Percentiles rank a stretch among this genome's conserved stretches.
These are phyloP conservation scores for Piloderma croceum DNA, from an alignment of 768 basidiomycete genomes.

Conservation along the genomic window DNA sequence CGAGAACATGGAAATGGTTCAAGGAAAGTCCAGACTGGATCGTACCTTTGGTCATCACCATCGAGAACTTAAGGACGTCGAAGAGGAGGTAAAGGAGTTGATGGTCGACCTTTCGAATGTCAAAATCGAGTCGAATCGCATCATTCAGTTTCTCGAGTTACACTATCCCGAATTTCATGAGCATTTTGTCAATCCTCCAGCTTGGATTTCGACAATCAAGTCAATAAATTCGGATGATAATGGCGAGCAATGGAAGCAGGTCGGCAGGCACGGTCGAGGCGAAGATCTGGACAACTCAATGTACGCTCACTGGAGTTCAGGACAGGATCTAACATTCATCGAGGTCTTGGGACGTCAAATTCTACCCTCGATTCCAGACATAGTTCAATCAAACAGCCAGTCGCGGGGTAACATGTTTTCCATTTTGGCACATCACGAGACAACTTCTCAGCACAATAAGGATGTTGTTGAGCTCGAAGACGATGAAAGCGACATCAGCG, in stretches of 20 bases:
- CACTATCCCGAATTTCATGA: slow-evolving; percentile 46
- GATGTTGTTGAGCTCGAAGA: slow-evolving; percentile 12
- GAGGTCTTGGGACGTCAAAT: no score
- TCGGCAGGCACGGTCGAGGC: slow-evolving; percentile 22
- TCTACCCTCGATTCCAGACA: slow-evolving; percentile 1
- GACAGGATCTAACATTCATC: slow-evolving; percentile 45
- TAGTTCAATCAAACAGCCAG: background rate
- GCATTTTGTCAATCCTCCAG: slow-evolving; percentile 37
- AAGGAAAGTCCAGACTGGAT: slow-evolving; percentile 37
- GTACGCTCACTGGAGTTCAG: slow-evolving; percentile 49
- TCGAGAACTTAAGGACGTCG: slow-evolving; percentile 36
- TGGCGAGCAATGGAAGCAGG: slow-evolving; percentile 30
- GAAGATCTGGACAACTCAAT: slow-evolving; percentile 22
- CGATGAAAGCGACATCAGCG: slow-evolving; percentile 9
- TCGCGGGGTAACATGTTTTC: slow-evolving; percentile 2
- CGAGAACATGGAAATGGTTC: slow-evolving; percentile 47
- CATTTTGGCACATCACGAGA: slow-evolving; percentile 2
- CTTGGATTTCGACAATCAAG: slow-evolving; percentile 36
- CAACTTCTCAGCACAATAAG: slow-evolving; percentile 5
- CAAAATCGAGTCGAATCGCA: slow-evolving; percentile 30
- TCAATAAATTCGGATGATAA: slow-evolving; percentile 8
- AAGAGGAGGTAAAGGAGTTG: slow-evolving; percentile 41
- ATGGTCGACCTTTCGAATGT: slow-evolving; percentile 38
- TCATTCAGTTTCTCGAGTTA: slow-evolving; percentile 37
- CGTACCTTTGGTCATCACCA: slow-evolving; percentile 29